Percentiles rank a stretch among this genome's conserved stretches.
Evolutionary conservation across 257 asterid genomes (phyloP).

Genomic region (Nicotiana paniculata): DNA sequence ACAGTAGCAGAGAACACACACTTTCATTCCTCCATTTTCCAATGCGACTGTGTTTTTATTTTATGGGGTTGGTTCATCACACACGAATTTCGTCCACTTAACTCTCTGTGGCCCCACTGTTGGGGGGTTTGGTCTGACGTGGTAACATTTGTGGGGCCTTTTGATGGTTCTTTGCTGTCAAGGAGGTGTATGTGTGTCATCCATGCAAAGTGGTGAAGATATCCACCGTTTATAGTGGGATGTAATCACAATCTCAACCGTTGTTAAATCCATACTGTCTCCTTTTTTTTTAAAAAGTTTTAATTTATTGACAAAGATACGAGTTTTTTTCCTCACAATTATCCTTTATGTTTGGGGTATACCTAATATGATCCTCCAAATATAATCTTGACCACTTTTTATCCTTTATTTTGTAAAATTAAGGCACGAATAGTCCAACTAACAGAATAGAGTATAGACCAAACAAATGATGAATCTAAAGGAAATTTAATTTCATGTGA

Average conservation of each 20-base stretch:
- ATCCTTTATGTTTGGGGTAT: no score
- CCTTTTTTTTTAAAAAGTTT: background rate
- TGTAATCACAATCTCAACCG: background rate
- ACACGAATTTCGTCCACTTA: background rate
- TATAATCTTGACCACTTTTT: no score
- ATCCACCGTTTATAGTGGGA: constrained; percentile 14
- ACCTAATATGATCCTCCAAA: no score
- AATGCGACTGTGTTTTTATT: background rate
- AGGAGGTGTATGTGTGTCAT: constrained; percentile 18
- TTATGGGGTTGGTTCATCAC: background rate
- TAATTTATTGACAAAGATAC: no score
- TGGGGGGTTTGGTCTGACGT: background rate
- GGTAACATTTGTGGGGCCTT: background rate
- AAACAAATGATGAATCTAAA: no score
- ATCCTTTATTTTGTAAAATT: no score
- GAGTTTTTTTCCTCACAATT: no score
- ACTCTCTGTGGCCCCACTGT: background rate
- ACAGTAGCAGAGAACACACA: background rate
- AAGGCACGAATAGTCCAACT: no score
- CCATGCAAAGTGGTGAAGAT: constrained; percentile 25
- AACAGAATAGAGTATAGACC: no score
- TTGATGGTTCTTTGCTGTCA: background rate
- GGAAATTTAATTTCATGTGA: no score
- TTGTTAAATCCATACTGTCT: background rate
- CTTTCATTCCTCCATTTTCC: background rate